These are phyloP conservation scores for Ogataea methanolica DNA, from an alignment of 805 yeast genomes.

Conservation along the genomic window DNA sequence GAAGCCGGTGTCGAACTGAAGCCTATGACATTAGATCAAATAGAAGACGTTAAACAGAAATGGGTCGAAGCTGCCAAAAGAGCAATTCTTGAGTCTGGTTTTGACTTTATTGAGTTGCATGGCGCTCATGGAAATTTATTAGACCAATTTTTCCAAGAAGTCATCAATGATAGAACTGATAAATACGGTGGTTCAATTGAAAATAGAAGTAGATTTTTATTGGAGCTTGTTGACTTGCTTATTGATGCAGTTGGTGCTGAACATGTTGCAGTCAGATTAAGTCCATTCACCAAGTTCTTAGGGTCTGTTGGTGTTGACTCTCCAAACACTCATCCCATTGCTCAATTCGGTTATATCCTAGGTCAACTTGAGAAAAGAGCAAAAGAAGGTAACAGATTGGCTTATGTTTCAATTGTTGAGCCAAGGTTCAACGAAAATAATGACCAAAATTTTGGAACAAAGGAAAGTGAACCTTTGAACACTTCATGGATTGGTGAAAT, in stretches of 20 bases:
- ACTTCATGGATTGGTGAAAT: slow-evolving; percentile 22
- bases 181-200: slow-evolving; percentile 41
- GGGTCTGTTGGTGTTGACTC: slow-evolving; percentile 35
- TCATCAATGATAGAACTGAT: slow-evolving; percentile 34
- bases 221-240: slow-evolving; percentile 48
- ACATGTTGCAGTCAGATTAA: slow-evolving; percentile 42
- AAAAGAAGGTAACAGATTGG: slow-evolving; percentile 21
- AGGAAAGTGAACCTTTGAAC: too few relatives aligned
- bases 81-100: slow-evolving; percentile 31
- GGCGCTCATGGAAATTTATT: slow-evolving; percentile 36
- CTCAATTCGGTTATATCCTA: slow-evolving; percentile 35
- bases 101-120: slow-evolving; percentile 37
- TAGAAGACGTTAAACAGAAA: slow-evolving; percentile 36
- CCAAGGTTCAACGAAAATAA: slow-evolving; percentile 20
- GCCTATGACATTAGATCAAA: slow-evolving; percentile 35
- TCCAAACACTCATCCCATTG: slow-evolving; percentile 31
- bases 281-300: slow-evolving; percentile 40
- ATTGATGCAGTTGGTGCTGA: slow-evolving; percentile 48
- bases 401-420: slow-evolving; percentile 28
- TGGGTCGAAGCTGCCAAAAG: slow-evolving; percentile 42
- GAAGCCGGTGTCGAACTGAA: slow-evolving; percentile 41
- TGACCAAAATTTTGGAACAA: slow-evolving; percentile 2
- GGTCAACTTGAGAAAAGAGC: slow-evolving; percentile 37
- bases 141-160: slow-evolving; percentile 33
- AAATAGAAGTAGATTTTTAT: slow-evolving; percentile 34